phyloP scores from a whole-genome alignment of 306 rosid genomes.

The Luffa aegyptiaca region DNA sequence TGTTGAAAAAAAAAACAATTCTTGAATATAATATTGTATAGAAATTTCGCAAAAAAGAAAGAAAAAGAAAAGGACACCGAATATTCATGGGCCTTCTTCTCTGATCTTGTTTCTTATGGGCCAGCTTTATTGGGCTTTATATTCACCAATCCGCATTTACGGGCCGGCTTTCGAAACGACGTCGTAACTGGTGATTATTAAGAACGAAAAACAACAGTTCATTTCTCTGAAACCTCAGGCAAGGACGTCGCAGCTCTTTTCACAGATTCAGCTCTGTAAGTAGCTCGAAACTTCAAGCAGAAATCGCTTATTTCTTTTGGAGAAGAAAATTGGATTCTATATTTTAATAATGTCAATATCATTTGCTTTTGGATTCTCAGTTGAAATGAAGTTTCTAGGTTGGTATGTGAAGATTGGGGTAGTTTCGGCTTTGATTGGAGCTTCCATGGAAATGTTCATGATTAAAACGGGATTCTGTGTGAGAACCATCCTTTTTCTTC shows the following conservation, averaged over 20 bases:
- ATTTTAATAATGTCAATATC: neutral
- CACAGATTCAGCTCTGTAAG: neutral
- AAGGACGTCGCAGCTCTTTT: neutral
- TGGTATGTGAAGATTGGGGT: slow-evolving; percentile 84
- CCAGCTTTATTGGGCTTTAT: neutral
- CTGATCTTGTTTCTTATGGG: neutral
- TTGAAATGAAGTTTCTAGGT: slow-evolving; percentile 59
- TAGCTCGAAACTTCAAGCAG: neutral
- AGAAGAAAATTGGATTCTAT: neutral
- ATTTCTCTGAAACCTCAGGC: neutral
- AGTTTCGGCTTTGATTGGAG: slow-evolving; percentile 70
- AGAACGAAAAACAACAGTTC: neutral
- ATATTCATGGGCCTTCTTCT: neutral
- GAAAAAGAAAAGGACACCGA: no score
- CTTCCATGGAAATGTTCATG: slow-evolving; percentile 91
- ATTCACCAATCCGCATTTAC: neutral
- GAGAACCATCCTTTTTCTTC: slow-evolving; percentile 43
- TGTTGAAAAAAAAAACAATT: no score
- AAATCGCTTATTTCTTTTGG: neutral
- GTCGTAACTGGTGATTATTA: no score
- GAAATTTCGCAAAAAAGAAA: no score
- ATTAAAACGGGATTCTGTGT: slow-evolving; percentile 86
- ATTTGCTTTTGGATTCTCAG: slow-evolving; percentile 7
- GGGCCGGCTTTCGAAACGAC: neutral
- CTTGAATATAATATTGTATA: no score